Base-by-base conservation (phyloP, 139 green algal genomes). In the Closterium sp. region DNA sequence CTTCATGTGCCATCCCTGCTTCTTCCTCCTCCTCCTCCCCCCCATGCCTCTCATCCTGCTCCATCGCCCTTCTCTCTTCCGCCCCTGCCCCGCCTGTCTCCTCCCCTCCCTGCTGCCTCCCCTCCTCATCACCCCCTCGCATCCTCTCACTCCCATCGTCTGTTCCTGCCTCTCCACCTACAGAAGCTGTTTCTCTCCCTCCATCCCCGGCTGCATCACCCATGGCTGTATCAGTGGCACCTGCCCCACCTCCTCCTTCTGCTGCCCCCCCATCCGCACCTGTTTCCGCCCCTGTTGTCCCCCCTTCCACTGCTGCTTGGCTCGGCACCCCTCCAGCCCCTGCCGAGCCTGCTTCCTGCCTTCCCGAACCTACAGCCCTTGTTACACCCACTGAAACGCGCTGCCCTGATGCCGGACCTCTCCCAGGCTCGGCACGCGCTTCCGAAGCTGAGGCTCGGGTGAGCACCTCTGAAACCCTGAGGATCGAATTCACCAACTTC, bases 381-480 rank as follows among this genome's bases (percentile, higher is more conserved):
- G 62, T 79, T 79, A 24, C 62, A 79, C 17, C 62, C 62, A 79
- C 62, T 5, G 62, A 79, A 79, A 24, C 17, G 2, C n/a, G n/a
- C 88, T 90, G 88, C 29, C 88, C 88, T 87, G 88, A n/a, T 90
- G 38, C 88, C 30, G 28, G 62, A 85, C 31, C 86, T 86, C 88
- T 30, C 29, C 70, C 88, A 29, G 28, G 38, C 27, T 90, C 38
- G 29, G 38, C 88, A 91, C 29, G 22, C 11, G 38, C 17, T 88
- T 86, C 84, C 89, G 21, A 91, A 88, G 89, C 24, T 38, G 31
- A 91, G 29, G 73, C 28, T 87, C 97, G 95, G 1, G 97, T 98
- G 31, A 99, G 95, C 45, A 97, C 91, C 93, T 99, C 97, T 89
- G 99, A 94, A 0, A 97, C 96, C 85, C 97, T 97, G 30, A 99